Evolutionary conservation across 1,284 basidiomycete genomes (phyloP).

Genomic region (Veloporphyrellus conicus): DNA sequence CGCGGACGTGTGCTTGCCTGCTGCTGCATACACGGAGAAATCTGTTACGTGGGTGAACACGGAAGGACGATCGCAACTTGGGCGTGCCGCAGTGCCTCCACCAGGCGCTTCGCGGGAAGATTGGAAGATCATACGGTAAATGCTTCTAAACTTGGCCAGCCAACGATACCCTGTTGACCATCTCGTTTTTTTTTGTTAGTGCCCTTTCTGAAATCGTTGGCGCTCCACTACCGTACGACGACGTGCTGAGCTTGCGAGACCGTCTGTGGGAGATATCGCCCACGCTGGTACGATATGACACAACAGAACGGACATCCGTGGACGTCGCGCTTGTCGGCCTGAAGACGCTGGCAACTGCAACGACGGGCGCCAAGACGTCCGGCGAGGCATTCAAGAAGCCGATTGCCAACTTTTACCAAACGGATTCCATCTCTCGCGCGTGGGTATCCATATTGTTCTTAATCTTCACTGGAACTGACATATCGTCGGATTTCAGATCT

Average conservation of each 20-base stretch:
- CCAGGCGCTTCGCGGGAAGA: conserved; percentile 95
- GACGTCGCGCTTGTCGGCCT: conserved; percentile 74
- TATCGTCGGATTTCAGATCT: conserved; percentile 56
- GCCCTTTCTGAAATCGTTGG: conserved; percentile 90
- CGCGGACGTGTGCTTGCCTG: conserved; percentile 94
- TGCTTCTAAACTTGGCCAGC: neutral
- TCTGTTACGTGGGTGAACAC: conserved; percentile 94
- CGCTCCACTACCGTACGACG: conserved; percentile 84
- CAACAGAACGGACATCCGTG: conserved; percentile 71
- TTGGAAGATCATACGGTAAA: conserved; percentile 94
- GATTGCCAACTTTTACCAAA: conserved; percentile 94
- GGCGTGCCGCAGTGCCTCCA: conserved; percentile 89
- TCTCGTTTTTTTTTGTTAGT: conserved; percentile 37
- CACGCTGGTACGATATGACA: conserved; percentile 83
- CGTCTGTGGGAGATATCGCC: conserved; percentile 98
- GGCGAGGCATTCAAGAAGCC: conserved; percentile 72
- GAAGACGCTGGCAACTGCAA: conserved; percentile 51
- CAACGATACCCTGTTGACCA: neutral
- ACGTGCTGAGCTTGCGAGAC: conserved; percentile 82
- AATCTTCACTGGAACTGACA: neutral
- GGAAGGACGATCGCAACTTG: conserved; percentile 90
- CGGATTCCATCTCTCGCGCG: conserved; percentile 84
- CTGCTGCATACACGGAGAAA: conserved; percentile 96
- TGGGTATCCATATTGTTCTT: conserved; percentile 41
- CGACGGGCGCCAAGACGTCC: conserved; percentile 54